Evolutionary conservation across 306 rosid genomes (phyloP).

Genomic region (Cucumis cinereus): DNA sequence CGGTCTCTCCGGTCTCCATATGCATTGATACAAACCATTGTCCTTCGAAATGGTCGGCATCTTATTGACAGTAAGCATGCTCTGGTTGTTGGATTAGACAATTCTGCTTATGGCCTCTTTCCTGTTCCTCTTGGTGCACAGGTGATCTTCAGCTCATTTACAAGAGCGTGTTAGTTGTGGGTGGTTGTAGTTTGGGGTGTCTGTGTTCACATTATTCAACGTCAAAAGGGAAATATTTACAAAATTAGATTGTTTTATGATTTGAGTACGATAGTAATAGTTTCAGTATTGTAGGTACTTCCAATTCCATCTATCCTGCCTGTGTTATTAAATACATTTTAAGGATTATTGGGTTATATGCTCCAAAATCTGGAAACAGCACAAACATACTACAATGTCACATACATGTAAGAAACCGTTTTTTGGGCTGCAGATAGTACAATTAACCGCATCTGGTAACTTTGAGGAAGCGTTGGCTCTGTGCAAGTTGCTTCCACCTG

Average conservation of each 20-base stretch:
- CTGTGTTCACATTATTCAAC: background rate
- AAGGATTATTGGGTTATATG: background rate
- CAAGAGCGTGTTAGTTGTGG: background rate
- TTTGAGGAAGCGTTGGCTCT: slow-evolving; percentile 96
- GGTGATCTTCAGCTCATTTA: slow-evolving; percentile 29
- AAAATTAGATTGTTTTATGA: background rate
- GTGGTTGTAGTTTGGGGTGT: background rate
- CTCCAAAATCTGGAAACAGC: background rate
- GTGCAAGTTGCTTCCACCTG: slow-evolving; percentile 98
- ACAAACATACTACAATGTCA: background rate
- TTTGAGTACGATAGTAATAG: background rate
- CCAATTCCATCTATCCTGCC: background rate
- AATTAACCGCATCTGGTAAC: slow-evolving; percentile 93
- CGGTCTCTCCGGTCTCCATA: slow-evolving; percentile 81
- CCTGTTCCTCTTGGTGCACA: slow-evolving; percentile 99
- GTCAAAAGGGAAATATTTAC: background rate
- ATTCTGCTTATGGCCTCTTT: slow-evolving; percentile 76
- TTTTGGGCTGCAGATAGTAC: slow-evolving; percentile 62
- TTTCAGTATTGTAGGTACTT: background rate
- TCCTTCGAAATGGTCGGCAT: slow-evolving; percentile 75
- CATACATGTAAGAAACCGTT: slow-evolving; percentile 11
- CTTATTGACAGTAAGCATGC: slow-evolving; percentile 48
- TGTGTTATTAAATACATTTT: background rate
- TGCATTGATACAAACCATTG: slow-evolving; percentile 83
- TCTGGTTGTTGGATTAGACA: slow-evolving; percentile 55